A percentile compares a stretch with the other conserved stretches of the same genome.
phyloP scores from a whole-genome alignment of 2,329 filamentous ascomycete genomes.

The Colletotrichum sp. region DNA sequence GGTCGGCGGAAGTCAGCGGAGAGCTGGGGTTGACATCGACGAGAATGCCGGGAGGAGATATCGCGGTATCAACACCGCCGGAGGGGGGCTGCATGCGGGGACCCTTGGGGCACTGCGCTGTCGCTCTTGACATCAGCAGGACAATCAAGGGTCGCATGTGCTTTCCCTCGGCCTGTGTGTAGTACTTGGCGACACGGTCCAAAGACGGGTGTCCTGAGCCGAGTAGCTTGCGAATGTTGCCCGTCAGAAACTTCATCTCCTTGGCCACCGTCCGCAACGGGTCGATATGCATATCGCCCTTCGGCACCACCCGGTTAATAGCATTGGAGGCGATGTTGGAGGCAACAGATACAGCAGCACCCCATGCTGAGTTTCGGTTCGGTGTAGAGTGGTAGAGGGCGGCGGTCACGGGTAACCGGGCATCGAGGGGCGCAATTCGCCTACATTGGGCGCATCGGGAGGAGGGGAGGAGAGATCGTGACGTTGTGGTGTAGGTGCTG shows the following conservation, averaged over 20 bases:
- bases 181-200: constrained; percentile 97
- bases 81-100: constrained; percentile 39
- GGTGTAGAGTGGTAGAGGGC: constrained; percentile 50
- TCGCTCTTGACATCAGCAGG: constrained; percentile 94
- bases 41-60: constrained; percentile 65
- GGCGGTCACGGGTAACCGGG: constrained; percentile 35
- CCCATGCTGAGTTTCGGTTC: constrained; percentile 69
- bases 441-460: constrained; percentile 39
- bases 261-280: constrained; percentile 90
- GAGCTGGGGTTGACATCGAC: constrained; percentile 79
- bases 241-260: constrained; percentile 94
- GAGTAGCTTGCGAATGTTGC: constrained; percentile 90
- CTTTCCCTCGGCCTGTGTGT: constrained; percentile 95
- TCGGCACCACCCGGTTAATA: constrained; percentile 61
- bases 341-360: constrained; percentile 73
- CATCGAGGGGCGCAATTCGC: constrained; percentile 32
- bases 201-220: constrained; percentile 94
- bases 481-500: constrained; percentile 31
- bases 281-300: constrained; percentile 77
- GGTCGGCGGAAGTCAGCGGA: constrained; percentile 48
- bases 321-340: constrained; percentile 75
- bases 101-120: constrained; percentile 74
- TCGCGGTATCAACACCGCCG: constrained; percentile 55
- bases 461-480: constrained; percentile 22
- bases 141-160: constrained; percentile 95